Evolutionary conservation across 352 stramenopile genomes (phyloP).

Genomic region (Aphanomyces cochlioides): DNA sequence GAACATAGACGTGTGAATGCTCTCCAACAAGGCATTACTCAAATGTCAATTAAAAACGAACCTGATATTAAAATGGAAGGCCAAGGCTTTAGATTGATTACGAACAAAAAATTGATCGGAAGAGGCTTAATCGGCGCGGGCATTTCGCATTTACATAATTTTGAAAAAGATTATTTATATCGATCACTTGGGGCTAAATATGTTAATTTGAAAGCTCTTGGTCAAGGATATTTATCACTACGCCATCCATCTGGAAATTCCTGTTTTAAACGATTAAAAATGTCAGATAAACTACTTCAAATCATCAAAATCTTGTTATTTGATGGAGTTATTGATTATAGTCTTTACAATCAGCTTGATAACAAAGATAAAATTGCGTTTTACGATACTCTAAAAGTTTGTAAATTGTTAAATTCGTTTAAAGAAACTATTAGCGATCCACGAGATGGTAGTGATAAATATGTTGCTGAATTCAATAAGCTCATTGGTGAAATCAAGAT

Average conservation of each 20-base stretch:
- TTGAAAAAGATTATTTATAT: background rate
- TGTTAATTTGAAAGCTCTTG: conserved; percentile 6
- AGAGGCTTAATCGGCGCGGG: background rate
- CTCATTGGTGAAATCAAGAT: background rate
- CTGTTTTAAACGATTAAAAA: background rate
- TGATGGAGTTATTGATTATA: background rate
- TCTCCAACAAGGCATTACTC: too few relatives aligned
- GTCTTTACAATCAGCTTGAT: conserved; percentile 1
- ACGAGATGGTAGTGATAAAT: background rate
- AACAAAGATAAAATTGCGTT: conserved; percentile 5
- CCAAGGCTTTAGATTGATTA: background rate
- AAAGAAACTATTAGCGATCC: background rate
- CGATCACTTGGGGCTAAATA: conserved; percentile 1
- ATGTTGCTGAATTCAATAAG: conserved; percentile 2
- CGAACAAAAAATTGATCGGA: background rate
- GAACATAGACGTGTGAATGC: too few relatives aligned
- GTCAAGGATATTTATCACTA: too few relatives aligned
- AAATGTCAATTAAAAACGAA: too few relatives aligned
- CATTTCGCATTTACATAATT: background rate
- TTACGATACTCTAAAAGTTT: background rate
- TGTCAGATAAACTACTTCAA: background rate
- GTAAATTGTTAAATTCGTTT: background rate
- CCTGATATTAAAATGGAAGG: too few relatives aligned
- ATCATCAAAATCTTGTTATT: background rate
- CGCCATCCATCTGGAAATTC: background rate